These are phyloP conservation scores for Hypoxylon fragiforme DNA, from an alignment of 495 filamentous ascomycete species.

Conservation along the genomic window DNA sequence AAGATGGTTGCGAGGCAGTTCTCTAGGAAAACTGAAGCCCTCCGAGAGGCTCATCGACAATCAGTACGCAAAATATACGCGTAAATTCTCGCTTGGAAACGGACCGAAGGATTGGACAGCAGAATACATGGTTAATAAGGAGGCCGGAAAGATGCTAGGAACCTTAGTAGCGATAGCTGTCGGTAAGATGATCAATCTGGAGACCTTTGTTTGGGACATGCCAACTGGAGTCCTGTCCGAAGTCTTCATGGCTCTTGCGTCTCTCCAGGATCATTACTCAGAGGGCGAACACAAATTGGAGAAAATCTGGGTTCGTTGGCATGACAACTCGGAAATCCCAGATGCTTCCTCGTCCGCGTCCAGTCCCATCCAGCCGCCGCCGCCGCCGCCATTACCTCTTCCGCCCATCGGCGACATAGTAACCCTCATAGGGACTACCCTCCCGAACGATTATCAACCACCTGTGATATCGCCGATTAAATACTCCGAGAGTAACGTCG, in stretches of 20 bases:
- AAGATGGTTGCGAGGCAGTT: constrained; percentile 38
- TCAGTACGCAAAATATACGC: constrained; percentile 81
- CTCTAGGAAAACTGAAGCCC: constrained; percentile 25
- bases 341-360: constrained; percentile 27
- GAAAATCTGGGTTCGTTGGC: constrained; percentile 86
- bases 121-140: constrained; percentile 86
- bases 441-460: constrained; percentile 39
- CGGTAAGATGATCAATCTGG: constrained; percentile 83
- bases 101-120: constrained; percentile 80
- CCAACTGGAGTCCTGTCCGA: constrained; percentile 86
- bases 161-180: constrained; percentile 86
- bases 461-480: constrained; percentile 30
- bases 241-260: constrained; percentile 82
- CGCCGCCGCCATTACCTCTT: constrained; percentile 33
- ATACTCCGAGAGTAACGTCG: constrained; percentile 58
- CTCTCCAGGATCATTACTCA: constrained; percentile 65
- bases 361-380: constrained; percentile 35
- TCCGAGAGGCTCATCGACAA: constrained; percentile 50
- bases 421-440: constrained; percentile 47
- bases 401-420: constrained; percentile 46
- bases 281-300: constrained; percentile 69
- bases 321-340: constrained; percentile 67
- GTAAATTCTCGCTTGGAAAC: constrained; percentile 90
- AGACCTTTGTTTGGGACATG: constrained; percentile 96
- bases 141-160: constrained; percentile 90